Evolutionary conservation across 2,329 filamentous ascomycete genomes (phyloP).

Genomic region (Sporothrix curviconia): DNA sequence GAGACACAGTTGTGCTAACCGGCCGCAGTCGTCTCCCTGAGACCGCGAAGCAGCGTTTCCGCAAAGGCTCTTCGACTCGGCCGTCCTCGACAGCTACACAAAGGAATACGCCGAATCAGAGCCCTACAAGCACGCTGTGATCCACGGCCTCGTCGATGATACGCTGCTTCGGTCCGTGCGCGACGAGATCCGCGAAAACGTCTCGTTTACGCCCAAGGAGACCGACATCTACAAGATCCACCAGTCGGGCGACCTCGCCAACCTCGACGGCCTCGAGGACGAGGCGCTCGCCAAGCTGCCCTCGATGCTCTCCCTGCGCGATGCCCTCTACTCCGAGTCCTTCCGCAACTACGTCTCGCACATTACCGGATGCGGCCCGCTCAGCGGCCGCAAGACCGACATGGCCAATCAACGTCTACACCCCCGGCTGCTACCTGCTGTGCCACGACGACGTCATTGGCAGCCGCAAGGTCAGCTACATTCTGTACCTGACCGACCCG

Average conservation of each 20-base stretch:
- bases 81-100: conserved; percentile 53
- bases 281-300: conserved; percentile 79
- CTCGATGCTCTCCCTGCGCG: conserved; percentile 82
- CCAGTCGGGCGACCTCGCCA: conserved; percentile 94
- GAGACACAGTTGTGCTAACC: no score
- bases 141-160: conserved; percentile 72
- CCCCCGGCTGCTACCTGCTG: conserved; percentile 86
- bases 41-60: conserved; percentile 54
- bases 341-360: conserved; percentile 85
- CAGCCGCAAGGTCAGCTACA: conserved; percentile 92
- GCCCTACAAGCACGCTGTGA: conserved; percentile 89
- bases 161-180: conserved; percentile 78
- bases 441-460: conserved; percentile 99
- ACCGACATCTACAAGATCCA: conserved; percentile 99
- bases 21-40: conserved; percentile 39
- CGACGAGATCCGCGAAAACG: conserved; percentile 79
- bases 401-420: conserved; percentile 99
- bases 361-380: conserved; percentile 76
- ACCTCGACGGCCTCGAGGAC: conserved; percentile 88
- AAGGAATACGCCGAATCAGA: conserved; percentile 55
- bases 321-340: conserved; percentile 82
- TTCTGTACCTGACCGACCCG: conserved; percentile 89
- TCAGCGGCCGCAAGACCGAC: conserved; percentile 92
- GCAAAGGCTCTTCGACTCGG: conserved; percentile 58
- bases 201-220: conserved; percentile 95